Percentiles rank a stretch among this genome's conserved stretches.
Evolutionary conservation across 495 filamentous ascomycete species (phyloP).

Genomic region (Penicillium fimorum): DNA sequence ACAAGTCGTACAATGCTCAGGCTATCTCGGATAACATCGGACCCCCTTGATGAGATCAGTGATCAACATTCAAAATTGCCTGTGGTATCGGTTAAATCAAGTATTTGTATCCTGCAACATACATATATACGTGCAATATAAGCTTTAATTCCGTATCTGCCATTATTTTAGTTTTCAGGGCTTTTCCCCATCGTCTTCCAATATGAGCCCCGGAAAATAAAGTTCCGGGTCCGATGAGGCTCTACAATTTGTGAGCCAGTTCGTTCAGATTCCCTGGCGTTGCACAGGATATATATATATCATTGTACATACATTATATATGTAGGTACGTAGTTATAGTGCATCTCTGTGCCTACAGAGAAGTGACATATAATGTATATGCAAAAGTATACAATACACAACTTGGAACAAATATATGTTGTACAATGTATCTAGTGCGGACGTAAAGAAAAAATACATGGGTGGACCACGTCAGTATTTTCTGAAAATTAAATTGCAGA

Average conservation of each 20-base stretch:
- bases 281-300: too few species aligned
- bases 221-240: neutral
- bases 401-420: neutral
- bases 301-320: too few species aligned
- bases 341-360: neutral
- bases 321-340: neutral
- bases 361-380: neutral
- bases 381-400: neutral
- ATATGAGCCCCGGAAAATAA: neutral
- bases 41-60: slow-evolving; percentile 14
- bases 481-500: neutral
- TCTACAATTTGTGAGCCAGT: neutral
- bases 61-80: neutral
- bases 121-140: neutral
- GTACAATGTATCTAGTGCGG: neutral
- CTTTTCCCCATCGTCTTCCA: neutral
- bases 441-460: neutral
- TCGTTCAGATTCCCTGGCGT: too few species aligned
- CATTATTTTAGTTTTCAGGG: neutral
- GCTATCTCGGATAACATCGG: slow-evolving; percentile 28
- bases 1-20: slow-evolving; percentile 1
- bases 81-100: neutral
- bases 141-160: neutral
- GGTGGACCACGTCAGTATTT: neutral
- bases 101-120: neutral